Evolutionary conservation across 2,329 filamentous ascomycete genomes (phyloP).

Genomic region (Colletotrichum sansevieriae): DNA sequence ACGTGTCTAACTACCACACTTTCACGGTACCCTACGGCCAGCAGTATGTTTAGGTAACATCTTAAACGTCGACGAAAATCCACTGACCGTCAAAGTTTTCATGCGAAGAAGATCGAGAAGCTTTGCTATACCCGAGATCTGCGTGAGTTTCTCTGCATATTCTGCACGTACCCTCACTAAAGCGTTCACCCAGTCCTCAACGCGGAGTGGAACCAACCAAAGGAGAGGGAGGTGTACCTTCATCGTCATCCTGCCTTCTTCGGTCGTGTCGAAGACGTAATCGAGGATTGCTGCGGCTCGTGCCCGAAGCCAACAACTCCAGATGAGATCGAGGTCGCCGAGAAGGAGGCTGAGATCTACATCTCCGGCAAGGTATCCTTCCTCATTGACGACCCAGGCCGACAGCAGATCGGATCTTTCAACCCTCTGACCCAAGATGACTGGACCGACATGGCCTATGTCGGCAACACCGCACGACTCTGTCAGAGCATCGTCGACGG

Average conservation of each 20-base stretch:
- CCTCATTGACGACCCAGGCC: conserved; percentile 83
- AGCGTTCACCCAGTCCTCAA: conserved; percentile 69
- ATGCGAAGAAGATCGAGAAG: conserved; percentile 82
- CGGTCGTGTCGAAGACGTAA: conserved; percentile 78
- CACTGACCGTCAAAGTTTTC: conserved; percentile 52
- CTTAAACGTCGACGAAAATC: not conserved
- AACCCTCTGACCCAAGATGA: conserved; percentile 85
- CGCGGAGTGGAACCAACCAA: conserved; percentile 85
- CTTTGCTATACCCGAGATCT: conserved; percentile 85
- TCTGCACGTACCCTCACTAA: not conserved
- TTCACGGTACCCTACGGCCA: conserved; percentile 78
- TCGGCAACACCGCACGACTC: conserved; percentile 81
- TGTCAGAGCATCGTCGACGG: conserved; percentile 86
- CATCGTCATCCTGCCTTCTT: conserved; percentile 91
- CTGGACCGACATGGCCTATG: conserved; percentile 93
- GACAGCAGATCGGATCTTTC: conserved; percentile 79
- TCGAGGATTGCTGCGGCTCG: conserved; percentile 84
- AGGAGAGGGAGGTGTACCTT: conserved; percentile 80
- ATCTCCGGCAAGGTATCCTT: conserved; percentile 81
- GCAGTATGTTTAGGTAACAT: conserved; percentile 45
- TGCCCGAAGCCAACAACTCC: conserved; percentile 78
- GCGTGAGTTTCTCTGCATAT: conserved; percentile 49
- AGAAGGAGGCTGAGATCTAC: conserved; percentile 81
- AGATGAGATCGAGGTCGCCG: conserved; percentile 78
- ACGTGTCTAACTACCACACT: conserved; percentile 84